Evolutionary conservation across 2,329 filamentous ascomycete genomes (phyloP), one percentile per base, ranked within the genome.

Genomic region (Cercospora janseana): DNA sequence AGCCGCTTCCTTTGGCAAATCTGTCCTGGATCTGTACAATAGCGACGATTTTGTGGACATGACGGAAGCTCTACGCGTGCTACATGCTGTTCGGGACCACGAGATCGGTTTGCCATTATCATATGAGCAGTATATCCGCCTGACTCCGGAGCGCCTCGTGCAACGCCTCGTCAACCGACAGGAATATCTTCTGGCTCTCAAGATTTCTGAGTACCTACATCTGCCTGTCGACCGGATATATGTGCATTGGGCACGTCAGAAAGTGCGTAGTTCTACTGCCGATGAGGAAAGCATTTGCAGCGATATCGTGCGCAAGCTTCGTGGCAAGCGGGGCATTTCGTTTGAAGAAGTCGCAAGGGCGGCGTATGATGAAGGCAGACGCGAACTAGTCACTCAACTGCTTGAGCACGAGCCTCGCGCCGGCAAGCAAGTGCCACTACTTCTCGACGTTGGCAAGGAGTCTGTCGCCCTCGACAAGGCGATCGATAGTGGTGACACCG

Each of bases 41-140:
- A 96, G 91, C 65, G 93, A 98, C 64, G 92, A 98, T 58, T 98
- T 97, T 70, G 93, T 98, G 46, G 92, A 97, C 56, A 97, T 96
- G 85, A 95, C 90, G 60, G 92, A 98, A 69, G 93, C 86, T 1
- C 73, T 98, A 12, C 85, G 93, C 12, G 91, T 98, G 0, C 77
- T 98, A 40, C 97, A 96, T 62, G 92, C 92, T 5, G 87, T 92
- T 9, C 84, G 93, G 44, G 94, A 87, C 68, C 97, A 93, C 66
- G 87, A 94, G 62, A 80, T 97, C 46, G 93, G 93, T 2, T 75
- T 98, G 16, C 90, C 92, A 0, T 69, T 98, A 4, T 95, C 91
- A 3, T 95, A 93, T 65, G 91, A 96, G 56, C 92, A 98, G 69
- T 97, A 93, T 67, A 81, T 93, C 57, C 86, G 90, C 4, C 79